Evolutionary conservation across 192 early-diverging fungal genomes (phyloP), one percentile per base, ranked within the genome.

Genomic region (Coemansia sp.): DNA sequence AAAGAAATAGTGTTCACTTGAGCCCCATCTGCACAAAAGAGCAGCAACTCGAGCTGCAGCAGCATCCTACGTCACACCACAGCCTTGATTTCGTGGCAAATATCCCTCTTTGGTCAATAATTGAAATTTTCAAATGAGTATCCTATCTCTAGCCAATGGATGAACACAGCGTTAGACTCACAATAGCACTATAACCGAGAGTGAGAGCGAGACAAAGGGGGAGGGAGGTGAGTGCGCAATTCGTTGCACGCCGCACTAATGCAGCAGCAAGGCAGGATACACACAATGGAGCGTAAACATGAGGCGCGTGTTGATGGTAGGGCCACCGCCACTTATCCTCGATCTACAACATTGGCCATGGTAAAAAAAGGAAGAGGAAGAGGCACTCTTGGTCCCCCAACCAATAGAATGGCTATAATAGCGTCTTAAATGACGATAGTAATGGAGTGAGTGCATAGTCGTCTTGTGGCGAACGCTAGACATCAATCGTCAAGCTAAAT

Each of bases 281-380:
- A 28, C 55, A 58, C 55, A 58, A 58, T 58, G 32, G 3, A 5
- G 0, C 17, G 30, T 2, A 17, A 58, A 58, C 16, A 58, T 58
- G 55, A 32, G 55, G 55, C 55, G 55, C 35, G 30, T 58, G 55
- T 32, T 58, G 55, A 58, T 58, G 19, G 55, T 58, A 58, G 32
- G 55, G 55, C 55, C 30, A 33, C 55, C 55, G 55, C 55, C 55
- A 58, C 55, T 58, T 32, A 58, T 58, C 55, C 55, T 58, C 55
- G 30, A 58, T 58, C 55, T 32, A 58, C 55, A 58, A 58, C 28
- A 32, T 32, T 32, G 30, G 16, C 28, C 55, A 32, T 17, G 30
- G 52, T 55, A 21, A 50, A 9, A 8, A 53, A 11, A 23, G 2
- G 49, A 50, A 9, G 19, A 23, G 5, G 49, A 52, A 7, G 19